Evolutionary conservation across 1,284 basidiomycete genomes (phyloP), one percentile per base, ranked within the genome.

Genomic region (Mycosarcoma maydis): DNA sequence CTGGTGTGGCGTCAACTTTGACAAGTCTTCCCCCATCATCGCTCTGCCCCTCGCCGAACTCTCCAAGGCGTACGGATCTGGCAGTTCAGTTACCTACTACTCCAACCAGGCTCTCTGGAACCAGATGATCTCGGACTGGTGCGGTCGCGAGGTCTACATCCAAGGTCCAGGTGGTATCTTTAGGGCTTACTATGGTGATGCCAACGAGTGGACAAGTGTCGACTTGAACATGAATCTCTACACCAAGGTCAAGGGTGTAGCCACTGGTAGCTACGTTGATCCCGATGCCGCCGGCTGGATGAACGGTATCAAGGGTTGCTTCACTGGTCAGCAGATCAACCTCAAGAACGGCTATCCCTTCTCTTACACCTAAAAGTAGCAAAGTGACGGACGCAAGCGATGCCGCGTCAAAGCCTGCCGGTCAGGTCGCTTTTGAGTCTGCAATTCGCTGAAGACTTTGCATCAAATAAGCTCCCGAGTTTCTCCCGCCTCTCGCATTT

Each of bases 161-260:
- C 23, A 61, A 29, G 66, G 66, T 17, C 66, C 59, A 6, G 59
- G 50, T 40, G 66, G 66, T 6, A 47, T 40, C 37, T 61, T 69
- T 54, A 69, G 60, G 44, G 66, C 66, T 14, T 69, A 69, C 59
- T 55, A 62, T 27, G 66, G 66, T 33, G 66, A 69, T 46, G 66
- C 66, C 13, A 69, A 69, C 44, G 45, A 48, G 24, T 69, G 66
- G 66, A 62, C 66, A 14, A 58, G 54, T 33, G 66, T 69, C 11
- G 66, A 69, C 30, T 29, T 69, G 37, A 69, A 69, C 66, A 62
- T 62, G 58, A 62, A 62, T 44, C 34, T 62, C 20, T 69, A 45
- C 44, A 69, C 66, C 32, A 62, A 54, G 59, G 27, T 62, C 24
- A 62, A 69, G 44, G 66, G 66, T 7, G 66, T 69, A 6, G 32